Evolutionary conservation across 306 rosid genomes (phyloP).

Genomic region (Rosa rugosa): DNA sequence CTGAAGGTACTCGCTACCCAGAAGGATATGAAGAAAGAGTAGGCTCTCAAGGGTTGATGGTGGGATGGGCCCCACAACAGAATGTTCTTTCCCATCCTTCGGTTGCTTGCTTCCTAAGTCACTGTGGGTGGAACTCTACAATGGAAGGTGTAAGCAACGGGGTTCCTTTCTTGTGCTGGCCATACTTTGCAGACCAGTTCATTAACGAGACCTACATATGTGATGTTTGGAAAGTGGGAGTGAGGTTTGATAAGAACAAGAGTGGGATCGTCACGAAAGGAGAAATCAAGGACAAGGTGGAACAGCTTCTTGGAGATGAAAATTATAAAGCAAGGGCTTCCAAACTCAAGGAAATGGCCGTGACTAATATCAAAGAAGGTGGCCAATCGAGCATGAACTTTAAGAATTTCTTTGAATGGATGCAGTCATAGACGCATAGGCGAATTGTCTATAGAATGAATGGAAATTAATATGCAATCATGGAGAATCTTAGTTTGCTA

Average conservation of each 20-base stretch:
- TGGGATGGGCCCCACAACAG: slow-evolving; percentile 64
- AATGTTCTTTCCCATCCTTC: slow-evolving; percentile 56
- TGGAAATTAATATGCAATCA: too few relatives aligned
- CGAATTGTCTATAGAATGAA: too few relatives aligned
- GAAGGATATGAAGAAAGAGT: slow-evolving; percentile 47
- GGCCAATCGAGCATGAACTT: slow-evolving; percentile 45
- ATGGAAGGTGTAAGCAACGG: slow-evolving; percentile 61
- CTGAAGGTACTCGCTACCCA: slow-evolving; percentile 33
- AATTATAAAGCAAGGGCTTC: slow-evolving; percentile 33
- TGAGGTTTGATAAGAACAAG: slow-evolving; percentile 33
- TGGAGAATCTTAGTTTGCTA: too few relatives aligned
- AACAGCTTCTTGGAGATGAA: slow-evolving; percentile 41
- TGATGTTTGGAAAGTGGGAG: slow-evolving; percentile 68
- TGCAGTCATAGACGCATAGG: slow-evolving; percentile 27
- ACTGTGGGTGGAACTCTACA: slow-evolving; percentile 79
- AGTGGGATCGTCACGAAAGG: slow-evolving; percentile 34
- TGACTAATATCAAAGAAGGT: slow-evolving; percentile 30
- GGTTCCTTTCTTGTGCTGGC: slow-evolving; percentile 71
- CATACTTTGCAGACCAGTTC: slow-evolving; percentile 67
- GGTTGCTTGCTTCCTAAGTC: slow-evolving; percentile 70
- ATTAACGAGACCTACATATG: slow-evolving; percentile 50
- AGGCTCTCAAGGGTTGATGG: slow-evolving; percentile 19
- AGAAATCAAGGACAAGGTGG: slow-evolving; percentile 49
- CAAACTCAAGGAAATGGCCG: slow-evolving; percentile 38
- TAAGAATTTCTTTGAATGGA: slow-evolving; percentile 50